Evolutionary conservation across 2,329 filamentous ascomycete species (phyloP).

Genomic region (Exophiala lecanii-corni): DNA sequence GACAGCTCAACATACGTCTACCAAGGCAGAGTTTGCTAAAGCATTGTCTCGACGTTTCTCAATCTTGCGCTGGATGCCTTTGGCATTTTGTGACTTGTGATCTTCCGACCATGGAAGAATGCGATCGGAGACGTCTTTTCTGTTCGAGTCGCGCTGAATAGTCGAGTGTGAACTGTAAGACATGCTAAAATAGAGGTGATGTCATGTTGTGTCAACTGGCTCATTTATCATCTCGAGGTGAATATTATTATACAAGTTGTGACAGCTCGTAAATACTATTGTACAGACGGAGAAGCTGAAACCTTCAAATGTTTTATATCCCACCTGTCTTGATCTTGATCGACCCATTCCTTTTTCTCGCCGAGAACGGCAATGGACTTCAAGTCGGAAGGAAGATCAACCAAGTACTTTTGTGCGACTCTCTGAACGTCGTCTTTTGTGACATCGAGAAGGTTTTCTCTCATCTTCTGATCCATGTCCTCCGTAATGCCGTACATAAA

Average conservation of each 20-base stretch:
- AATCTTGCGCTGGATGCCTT: conserved; percentile 46
- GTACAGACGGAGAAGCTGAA: conserved; percentile 12
- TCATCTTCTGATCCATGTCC: conserved; percentile 79
- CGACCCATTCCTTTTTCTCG: conserved; percentile 66
- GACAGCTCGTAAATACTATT: conserved; percentile 9
- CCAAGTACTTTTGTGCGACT: conserved; percentile 76
- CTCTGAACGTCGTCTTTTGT: conserved; percentile 72
- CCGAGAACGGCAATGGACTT: conserved; percentile 70
- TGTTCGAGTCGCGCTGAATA: conserved; percentile 49
- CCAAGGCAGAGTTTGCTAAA: conserved; percentile 9
- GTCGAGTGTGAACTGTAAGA: conserved; percentile 5
- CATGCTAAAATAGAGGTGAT: conserved; percentile 1
- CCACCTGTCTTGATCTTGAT: conserved; percentile 19
- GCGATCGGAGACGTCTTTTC: conserved; percentile 48
- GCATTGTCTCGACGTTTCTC: conserved; percentile 23
- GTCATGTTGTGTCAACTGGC: neutral
- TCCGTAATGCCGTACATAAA: conserved; percentile 83
- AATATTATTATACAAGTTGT: conserved; percentile 19
- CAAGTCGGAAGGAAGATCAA: conserved; percentile 58
- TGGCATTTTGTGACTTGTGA: conserved; percentile 42
- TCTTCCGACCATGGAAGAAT: conserved; percentile 44
- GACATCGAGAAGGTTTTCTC: conserved; percentile 83
- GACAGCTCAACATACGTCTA: conserved; percentile 17
- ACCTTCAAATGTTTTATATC: conserved; percentile 22
- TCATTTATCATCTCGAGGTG: conserved; percentile 25